Evolutionary conservation across 164 flowering plant genomes (phyloP).

Genomic region (Vitis riparia): DNA sequence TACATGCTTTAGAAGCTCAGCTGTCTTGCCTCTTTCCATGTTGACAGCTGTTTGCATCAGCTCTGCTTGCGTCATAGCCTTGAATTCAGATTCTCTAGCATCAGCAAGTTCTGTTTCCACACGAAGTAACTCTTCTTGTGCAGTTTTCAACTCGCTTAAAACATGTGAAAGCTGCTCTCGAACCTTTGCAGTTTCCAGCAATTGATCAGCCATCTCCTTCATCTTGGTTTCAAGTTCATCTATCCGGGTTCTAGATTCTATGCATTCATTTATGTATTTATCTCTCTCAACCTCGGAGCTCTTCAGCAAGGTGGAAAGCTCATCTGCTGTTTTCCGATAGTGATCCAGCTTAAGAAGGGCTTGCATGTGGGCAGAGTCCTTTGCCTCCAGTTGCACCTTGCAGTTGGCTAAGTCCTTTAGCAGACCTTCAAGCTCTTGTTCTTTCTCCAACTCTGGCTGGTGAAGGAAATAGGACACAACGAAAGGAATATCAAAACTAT

Average conservation of each 20-base stretch:
- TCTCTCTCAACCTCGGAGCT: constrained; percentile 41
- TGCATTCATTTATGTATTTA: constrained; percentile 23
- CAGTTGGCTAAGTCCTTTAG: constrained; percentile 47
- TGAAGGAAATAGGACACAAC: constrained; percentile 5
- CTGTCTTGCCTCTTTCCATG: constrained; percentile 35
- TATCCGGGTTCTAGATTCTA: constrained; percentile 22
- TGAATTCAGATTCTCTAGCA: constrained; percentile 27
- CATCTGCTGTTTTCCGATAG: constrained; percentile 33
- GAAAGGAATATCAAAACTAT: neutral
- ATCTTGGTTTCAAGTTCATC: constrained; percentile 41
- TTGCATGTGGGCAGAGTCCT: constrained; percentile 50
- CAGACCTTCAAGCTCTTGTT: constrained; percentile 34
- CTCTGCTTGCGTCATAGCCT: constrained; percentile 31
- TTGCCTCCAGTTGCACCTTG: constrained; percentile 64
- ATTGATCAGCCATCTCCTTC: constrained; percentile 27
- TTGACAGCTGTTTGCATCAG: constrained; percentile 25
- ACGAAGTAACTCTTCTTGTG: constrained; percentile 32
- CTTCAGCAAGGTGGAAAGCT: constrained; percentile 35
- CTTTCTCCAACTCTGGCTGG: constrained; percentile 29
- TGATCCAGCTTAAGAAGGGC: constrained; percentile 45
- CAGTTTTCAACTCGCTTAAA: constrained; percentile 26
- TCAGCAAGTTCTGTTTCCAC: constrained; percentile 36
- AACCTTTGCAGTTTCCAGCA: constrained; percentile 22
- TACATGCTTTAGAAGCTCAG: too few relatives aligned
- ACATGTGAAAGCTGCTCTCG: constrained; percentile 33